A percentile compares a stretch with the other conserved stretches of the same genome.
phyloP scores from a whole-genome alignment of 805 yeast species.

The Metschnikowia bowlesiae region DNA sequence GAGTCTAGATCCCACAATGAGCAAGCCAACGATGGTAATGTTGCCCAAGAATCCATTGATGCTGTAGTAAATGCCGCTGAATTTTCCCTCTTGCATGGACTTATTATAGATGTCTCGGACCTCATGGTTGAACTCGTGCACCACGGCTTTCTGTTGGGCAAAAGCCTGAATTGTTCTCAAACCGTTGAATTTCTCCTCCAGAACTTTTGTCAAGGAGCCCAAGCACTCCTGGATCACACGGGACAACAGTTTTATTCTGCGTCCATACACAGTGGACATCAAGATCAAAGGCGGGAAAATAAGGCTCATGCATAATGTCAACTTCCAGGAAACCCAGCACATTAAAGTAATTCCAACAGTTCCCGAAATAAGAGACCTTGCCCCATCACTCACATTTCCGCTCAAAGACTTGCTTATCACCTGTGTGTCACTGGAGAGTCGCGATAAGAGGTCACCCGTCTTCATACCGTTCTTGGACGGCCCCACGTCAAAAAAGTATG shows the following conservation, averaged over 20 bases:
- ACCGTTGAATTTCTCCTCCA: conserved; percentile 87
- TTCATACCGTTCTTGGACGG: conserved; percentile 46
- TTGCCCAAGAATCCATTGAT: conserved; percentile 84
- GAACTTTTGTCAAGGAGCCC: conserved; percentile 81
- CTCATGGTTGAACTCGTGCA: conserved; percentile 67
- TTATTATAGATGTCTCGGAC: conserved; percentile 60
- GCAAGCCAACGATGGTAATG: conserved; percentile 66
- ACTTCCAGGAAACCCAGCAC: conserved; percentile 77
- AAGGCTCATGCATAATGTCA: conserved; percentile 75
- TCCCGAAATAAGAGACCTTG: conserved; percentile 77
- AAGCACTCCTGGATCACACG: conserved; percentile 76
- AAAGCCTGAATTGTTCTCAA: conserved; percentile 85
- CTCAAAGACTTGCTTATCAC: conserved; percentile 83
- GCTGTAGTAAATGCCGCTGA: conserved; percentile 73
- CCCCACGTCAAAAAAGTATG: conserved; percentile 83
- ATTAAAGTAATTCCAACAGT: conserved; percentile 87
- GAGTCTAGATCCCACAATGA: conserved; percentile 78
- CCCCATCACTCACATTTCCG: conserved; percentile 88
- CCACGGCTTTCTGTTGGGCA: conserved; percentile 77
- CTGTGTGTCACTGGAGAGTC: conserved; percentile 84
- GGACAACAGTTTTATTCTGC: conserved; percentile 67
- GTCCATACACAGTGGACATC: conserved; percentile 80
- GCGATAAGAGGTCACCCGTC: conserved; percentile 86
- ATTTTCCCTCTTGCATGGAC: conserved; percentile 75
- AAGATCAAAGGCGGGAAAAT: conserved; percentile 79